Conservation (phyloP, 176 grass and related monocot species). For the Carex pumila region DNA sequence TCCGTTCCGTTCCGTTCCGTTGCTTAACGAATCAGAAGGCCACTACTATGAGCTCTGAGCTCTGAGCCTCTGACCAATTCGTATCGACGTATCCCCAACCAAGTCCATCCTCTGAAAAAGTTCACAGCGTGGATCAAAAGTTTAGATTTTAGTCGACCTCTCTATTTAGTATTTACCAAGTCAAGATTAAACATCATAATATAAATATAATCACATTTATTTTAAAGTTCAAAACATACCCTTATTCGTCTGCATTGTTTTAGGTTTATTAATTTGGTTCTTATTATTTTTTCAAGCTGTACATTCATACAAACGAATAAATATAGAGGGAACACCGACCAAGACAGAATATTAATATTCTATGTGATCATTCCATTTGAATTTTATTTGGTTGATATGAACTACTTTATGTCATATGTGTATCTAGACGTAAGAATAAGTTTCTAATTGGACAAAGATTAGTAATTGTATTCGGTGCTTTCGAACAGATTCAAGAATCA, state of each 20-base stretch:
- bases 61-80: too few species aligned
- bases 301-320: too few species aligned
- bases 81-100: too few species aligned
- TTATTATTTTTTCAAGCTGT: too few species aligned
- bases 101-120: neutral
- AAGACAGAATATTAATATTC: neutral
- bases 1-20: too few species aligned
- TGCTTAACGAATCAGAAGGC: neutral
- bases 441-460: neutral
- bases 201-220: neutral
- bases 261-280: too few species aligned
- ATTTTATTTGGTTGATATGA: neutral
- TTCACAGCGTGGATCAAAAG: neutral
- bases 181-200: neutral
- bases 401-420: neutral
- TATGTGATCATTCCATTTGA: neutral
- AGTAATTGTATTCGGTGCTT: neutral
- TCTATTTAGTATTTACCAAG: neutral
- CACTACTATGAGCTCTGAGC: neutral
- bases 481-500: neutral
- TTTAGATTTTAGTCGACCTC: neutral
- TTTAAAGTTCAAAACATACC: neutral
- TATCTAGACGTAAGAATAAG: neutral
- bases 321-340: neutral
- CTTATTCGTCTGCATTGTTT: too few species aligned